Base-by-base conservation (phyloP, 2,329 filamentous ascomycete genomes). In the Pseudogymnoascus sp. region DNA sequence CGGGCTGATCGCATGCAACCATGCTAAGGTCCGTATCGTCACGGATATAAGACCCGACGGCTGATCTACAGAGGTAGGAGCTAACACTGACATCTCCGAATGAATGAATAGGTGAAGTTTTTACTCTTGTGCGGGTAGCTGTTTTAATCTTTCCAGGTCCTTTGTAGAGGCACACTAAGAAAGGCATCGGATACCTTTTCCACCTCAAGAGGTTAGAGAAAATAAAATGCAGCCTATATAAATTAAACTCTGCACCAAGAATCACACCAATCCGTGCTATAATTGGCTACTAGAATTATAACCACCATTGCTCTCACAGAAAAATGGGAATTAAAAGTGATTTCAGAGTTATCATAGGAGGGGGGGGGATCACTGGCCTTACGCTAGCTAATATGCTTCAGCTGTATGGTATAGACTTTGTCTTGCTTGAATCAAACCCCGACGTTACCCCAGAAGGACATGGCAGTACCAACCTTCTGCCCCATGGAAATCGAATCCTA, bases 341-440 rank as follows among this genome's bases (percentile, higher is more conserved):
- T 26, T 50, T 50, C 13, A 50, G 21, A 50, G 73, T 80, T 37
- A 69, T 82, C 60, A 81, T 82, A 40, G 78, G 73, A 2, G 80
- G 80, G 16, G 80, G 78, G 11, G 75, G 78, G 56, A 70, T 82
- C 13, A 73, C 76, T 1, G 81, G 81, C 8, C 69, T 81, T 1
- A 72, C 76, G 0, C 69, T 81, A 3, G 78, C 79, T 7, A 75
- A 76, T 50, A 75, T 76, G 66, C 74, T 83, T 2, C 74, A 82
- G 63, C 69, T 70, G 47, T 70, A 76, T 33, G 70, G 68, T 31
- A 76, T 83, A 61, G 76, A 82, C 65, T 82, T 77, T 66, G 64
- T 80, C 1, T 61, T 83, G 0, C 73, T 84, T 0, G 81, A 84
- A 64, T 70, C 72, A 0, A 69, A 77, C 42, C n/a, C 63, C 0